These are phyloP conservation scores for Pseudogymnoascus sp. DNA, from an alignment of 2,329 filamentous ascomycete species.

Conservation along the genomic window DNA sequence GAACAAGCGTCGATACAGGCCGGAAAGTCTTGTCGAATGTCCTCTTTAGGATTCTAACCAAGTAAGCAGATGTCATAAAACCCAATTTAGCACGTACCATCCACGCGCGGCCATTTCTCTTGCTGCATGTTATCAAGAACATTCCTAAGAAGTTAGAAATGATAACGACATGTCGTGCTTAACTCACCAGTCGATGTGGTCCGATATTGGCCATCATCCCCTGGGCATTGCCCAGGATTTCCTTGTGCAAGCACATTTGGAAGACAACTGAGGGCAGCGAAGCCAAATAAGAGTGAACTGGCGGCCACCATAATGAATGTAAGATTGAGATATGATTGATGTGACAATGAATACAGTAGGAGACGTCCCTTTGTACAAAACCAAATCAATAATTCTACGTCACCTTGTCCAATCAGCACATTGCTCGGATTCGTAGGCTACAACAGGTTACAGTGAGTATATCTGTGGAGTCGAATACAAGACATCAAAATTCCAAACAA, in stretches of 20 bases:
- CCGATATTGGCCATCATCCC: neutral
- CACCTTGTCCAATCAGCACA: neutral
- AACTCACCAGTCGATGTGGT: neutral
- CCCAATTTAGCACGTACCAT: neutral
- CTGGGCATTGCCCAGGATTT: neutral
- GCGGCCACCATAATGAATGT: conserved; percentile 12
- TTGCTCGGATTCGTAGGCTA: neutral
- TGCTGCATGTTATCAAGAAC: neutral
- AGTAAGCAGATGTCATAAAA: neutral
- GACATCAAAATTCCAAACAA: neutral
- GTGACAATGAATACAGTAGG: neutral
- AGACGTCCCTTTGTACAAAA: neutral
- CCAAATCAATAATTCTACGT: neutral
- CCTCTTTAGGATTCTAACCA: neutral
- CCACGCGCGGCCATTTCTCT: neutral
- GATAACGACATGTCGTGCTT: neutral
- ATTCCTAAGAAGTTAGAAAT: neutral
- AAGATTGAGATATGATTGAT: conserved; percentile 11
- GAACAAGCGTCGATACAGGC: conserved; percentile 12
- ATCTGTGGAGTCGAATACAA: neutral
- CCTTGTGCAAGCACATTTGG: neutral
- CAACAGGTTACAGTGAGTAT: neutral
- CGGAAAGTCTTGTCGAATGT: neutral
- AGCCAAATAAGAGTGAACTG: conserved; percentile 12
- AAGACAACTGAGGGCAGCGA: conserved; percentile 7